Evolutionary conservation across 2,329 filamentous ascomycete species (phyloP).

Genomic region (Aspergillus sp.): DNA sequence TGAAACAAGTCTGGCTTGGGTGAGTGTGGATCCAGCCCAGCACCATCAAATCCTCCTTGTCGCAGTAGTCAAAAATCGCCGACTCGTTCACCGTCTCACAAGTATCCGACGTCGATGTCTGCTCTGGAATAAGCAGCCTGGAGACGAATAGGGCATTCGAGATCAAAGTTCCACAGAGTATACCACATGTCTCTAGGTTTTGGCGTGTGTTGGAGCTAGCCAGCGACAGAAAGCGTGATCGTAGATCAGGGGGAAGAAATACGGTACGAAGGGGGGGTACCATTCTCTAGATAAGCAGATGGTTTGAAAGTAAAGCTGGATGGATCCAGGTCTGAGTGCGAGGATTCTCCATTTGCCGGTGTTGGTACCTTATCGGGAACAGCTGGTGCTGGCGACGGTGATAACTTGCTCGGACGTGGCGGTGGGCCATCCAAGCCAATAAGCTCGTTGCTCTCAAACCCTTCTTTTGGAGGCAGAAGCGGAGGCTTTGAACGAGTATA

Average conservation of each 20-base stretch:
- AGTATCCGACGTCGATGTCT: conserved; percentile 84
- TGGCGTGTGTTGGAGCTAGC: conserved; percentile 71
- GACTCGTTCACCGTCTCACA: conserved; percentile 90
- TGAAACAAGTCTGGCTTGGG: conserved; percentile 93
- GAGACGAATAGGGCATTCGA: conserved; percentile 93
- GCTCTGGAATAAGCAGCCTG: conserved; percentile 82
- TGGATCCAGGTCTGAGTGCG: conserved; percentile 27
- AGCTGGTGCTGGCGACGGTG: conserved; percentile 11
- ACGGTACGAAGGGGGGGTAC: conserved; percentile 80
- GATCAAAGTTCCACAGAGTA: conserved; percentile 83
- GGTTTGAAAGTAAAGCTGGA: conserved; percentile 74
- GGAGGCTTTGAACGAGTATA: conserved; percentile 23
- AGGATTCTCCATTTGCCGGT: conserved; percentile 6
- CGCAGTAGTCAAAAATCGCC: conserved; percentile 83
- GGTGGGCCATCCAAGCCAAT: conserved; percentile 16
- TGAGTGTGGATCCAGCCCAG: conserved; percentile 98
- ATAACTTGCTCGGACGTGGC: conserved; percentile 22
- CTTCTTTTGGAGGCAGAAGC: conserved; percentile 36
- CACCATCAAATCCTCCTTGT: conserved; percentile 75
- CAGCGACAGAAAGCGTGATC: conserved; percentile 66
- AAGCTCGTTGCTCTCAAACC: conserved; percentile 8
- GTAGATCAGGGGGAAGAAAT: conserved; percentile 75
- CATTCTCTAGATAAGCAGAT: conserved; percentile 84
- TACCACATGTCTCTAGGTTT: conserved; percentile 91
- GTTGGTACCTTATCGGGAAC: conserved; percentile 21